Percentiles rank a stretch among this genome's conserved stretches.
These are phyloP conservation scores for Linanthus parryae DNA, from an alignment of 148 eudicot genomes.

Conservation along the genomic window DNA sequence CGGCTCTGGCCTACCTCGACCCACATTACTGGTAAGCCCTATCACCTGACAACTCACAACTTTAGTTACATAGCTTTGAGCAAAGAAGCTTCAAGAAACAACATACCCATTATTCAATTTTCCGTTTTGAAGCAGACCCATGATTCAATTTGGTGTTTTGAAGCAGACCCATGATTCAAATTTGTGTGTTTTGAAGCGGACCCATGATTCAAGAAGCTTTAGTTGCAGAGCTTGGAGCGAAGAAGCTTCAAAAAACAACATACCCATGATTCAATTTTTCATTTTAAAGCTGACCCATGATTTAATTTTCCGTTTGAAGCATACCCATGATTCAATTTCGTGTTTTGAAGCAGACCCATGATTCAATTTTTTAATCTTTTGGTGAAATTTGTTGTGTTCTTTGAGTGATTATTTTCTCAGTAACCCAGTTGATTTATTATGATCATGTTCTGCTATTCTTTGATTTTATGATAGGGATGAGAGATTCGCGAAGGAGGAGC, in stretches of 20 bases:
- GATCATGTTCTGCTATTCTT: not conserved
- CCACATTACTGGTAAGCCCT: constrained; percentile 68
- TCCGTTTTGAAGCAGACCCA: too few relatives aligned
- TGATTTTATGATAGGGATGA: constrained; percentile 47
- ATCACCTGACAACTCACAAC: not conserved
- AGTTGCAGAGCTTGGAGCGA: too few relatives aligned
- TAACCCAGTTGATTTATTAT: too few relatives aligned
- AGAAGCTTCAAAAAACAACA: not conserved
- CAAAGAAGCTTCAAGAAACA: too few relatives aligned
- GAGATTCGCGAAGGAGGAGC: constrained; percentile 74
- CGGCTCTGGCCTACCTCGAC: constrained; percentile 66
- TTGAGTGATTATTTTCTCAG: not conserved
- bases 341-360: too few relatives aligned
- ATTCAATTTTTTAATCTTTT: not conserved
- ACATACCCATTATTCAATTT: not conserved
- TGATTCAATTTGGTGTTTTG: too few relatives aligned
- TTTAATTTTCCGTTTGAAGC: not conserved
- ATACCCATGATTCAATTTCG: not conserved
- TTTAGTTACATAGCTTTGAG: not conserved
- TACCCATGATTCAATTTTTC: not conserved
- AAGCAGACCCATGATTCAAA: too few relatives aligned
- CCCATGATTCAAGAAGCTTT: too few relatives aligned
- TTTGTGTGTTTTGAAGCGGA: too few relatives aligned
- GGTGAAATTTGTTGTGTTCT: not conserved
- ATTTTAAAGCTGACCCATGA: not conserved